Conservation (phyloP, 78 protist species). For the Emiliania huxleyi region DNA sequence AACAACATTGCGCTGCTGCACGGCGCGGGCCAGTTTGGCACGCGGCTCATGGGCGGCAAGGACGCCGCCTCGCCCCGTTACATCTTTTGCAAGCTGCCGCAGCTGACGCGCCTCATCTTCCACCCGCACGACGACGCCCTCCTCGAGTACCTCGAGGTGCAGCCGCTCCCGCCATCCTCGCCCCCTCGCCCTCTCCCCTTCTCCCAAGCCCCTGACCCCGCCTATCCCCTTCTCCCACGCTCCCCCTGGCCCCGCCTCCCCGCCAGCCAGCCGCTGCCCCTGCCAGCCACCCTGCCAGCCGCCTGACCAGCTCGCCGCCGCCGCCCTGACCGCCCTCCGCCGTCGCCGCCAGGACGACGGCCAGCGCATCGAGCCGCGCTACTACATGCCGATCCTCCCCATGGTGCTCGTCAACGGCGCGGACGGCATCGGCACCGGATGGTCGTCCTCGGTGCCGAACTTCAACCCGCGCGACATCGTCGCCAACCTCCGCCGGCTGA, state of each 20-base stretch:
- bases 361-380: slow-evolving; percentile 88
- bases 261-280: too few species aligned
- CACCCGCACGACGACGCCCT: slow-evolving; percentile 85
- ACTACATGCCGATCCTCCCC: slow-evolving; percentile 96
- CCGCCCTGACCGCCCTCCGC: too few species aligned
- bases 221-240: too few species aligned
- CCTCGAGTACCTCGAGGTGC: slow-evolving; percentile 77
- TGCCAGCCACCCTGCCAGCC: too few species aligned
- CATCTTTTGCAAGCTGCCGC: slow-evolving; percentile 84
- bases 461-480: slow-evolving; percentile 89
- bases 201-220: too few species aligned
- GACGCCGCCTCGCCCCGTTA: slow-evolving; percentile 96
- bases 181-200: too few species aligned
- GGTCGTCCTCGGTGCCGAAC: slow-evolving; percentile 75
- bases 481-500: slow-evolving; percentile 49
- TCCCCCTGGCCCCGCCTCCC: too few species aligned
- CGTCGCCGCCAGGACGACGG: too few species aligned
- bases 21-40: slow-evolving; percentile 97
- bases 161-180: too few species aligned
- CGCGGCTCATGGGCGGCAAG: slow-evolving; percentile 72
- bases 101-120: slow-evolving; percentile 82
- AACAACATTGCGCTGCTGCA: slow-evolving; percentile 93
- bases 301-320: too few species aligned
- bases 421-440: slow-evolving; percentile 97
- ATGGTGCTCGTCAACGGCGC: slow-evolving; percentile 95